Base-by-base conservation (phyloP, 2,329 filamentous ascomycete species). In the Akanthomyces uredinophilus region DNA sequence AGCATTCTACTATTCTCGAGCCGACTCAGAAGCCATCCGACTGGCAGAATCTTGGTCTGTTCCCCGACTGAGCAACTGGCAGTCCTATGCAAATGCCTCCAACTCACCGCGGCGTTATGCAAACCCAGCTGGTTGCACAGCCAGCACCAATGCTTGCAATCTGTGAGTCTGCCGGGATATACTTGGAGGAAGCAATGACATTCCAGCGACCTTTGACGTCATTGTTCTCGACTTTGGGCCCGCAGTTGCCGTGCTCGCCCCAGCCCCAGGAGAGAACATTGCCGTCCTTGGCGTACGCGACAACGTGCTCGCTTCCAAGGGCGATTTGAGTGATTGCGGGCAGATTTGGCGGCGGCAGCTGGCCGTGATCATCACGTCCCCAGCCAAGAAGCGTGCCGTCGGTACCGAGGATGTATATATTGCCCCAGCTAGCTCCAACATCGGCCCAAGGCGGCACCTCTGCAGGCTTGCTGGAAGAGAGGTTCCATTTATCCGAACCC, bases 241-340 rank as follows among this genome's bases (percentile, higher is more conserved):
- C 95, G 73, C 95, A 99, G 72, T 99, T 99, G 1, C 95, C 95
- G 76, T 99, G 95, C 75, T 98, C 94, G 2, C 92, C 93, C 95
- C 95, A 99, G 22, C 95, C 95, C 92, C 94, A 98, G 1, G 91
- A 85, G 54, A 96, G 76, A 1, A 96, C 85, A 56, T 87, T 83
- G 1, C 85, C 85, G 22, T 82, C 79, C 11, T 76, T 76, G 0
- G 89, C 86, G 29, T 94, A 74, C 10, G 87, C 91, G 65, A 98
- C 75, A n/a, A 85, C 86, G 74, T 99, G 95, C 74, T 98, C 95
- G 70, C 94, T 97, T 0, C 95, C 95, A 51, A 90, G 84, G 3
- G 90, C 89, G n/a, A 98, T 82, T 27, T 79, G 78, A 11, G 77
- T 75, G 4, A 92, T 70, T 1, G 71, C 70, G 0, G 88, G 87